Base-by-base conservation (phyloP, 2,329 filamentous ascomycete genomes). In the Zasmidium cellare region DNA sequence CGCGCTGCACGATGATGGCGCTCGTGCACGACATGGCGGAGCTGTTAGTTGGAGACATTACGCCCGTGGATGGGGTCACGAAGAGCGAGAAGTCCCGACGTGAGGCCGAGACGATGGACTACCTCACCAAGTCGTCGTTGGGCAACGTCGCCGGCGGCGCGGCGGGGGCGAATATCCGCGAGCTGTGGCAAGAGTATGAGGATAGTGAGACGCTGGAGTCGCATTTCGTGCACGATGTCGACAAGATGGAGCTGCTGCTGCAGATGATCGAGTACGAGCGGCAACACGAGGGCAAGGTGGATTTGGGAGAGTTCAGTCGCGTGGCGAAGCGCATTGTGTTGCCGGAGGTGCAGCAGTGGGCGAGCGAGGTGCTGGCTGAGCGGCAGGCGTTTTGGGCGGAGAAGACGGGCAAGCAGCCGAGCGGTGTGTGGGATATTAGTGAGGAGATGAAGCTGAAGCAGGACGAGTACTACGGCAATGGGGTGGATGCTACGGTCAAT, bases 241-340 rank as follows among this genome's bases (percentile, higher is more conserved):
- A 99, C 77, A 97, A 97, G 86, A 87, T 99, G 74, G 94, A 99
- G 78, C 79, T 99, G 64, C 77, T 99, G 60, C 78, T 96, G 70
- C 94, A 99, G 79, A 97, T 97, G 90, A 80, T 96, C 25, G 94
- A 99, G 75, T 99, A 99, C 71, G 94, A 99, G 83, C 87, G 89
- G 68, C 77, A 82, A 12, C 80, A 85, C 51, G 76, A 86, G 55
- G 84, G 85, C 24, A 76, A 78, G 62, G 74, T 91, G 41, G 91
- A 97, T 73, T 78, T 99, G 51, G 85, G 88, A 53, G 94, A 99
- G 77, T 97, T 99, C 67, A 84, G 86, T 0, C 88, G 89, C 71
- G 94, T 97, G 2, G 84, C 89, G 9, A 82, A 79, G 48, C 85
- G 84, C 67, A 88, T 97, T 65, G 80, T 82, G 55, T 80, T 96